A percentile compares a stretch with the other conserved stretches of the same genome.
These are phyloP conservation scores for Plasmodium knowlesi DNA, from an alignment of 169 alveolate genomes.

Conservation along the genomic window DNA sequence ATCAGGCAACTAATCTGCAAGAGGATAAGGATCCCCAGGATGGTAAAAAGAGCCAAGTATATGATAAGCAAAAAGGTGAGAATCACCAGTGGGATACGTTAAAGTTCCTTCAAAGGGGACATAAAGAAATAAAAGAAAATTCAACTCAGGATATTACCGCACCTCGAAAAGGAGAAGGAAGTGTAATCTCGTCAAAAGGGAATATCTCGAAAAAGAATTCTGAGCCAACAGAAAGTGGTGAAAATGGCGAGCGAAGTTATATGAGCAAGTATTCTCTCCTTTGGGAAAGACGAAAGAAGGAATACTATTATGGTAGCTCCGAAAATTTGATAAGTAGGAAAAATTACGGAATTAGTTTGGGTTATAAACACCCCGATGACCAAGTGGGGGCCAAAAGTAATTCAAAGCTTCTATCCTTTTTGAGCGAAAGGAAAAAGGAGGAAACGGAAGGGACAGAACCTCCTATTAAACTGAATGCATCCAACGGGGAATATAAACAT, in stretches of 20 bases:
- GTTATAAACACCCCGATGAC: background rate
- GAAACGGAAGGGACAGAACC: conserved; percentile 25
- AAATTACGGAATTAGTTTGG: background rate
- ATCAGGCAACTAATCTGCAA: background rate
- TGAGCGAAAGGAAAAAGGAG: background rate
- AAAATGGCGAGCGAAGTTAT: background rate
- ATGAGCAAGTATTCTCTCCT: background rate
- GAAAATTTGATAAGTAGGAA: background rate
- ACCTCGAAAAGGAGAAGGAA: background rate
- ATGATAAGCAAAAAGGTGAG: background rate
- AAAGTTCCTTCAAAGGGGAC: background rate
- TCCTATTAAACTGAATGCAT: background rate
- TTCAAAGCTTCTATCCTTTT: background rate
- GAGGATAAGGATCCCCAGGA: background rate
- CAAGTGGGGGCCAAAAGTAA: background rate
- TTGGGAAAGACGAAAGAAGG: background rate
- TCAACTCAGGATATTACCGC: background rate
- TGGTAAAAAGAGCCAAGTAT: background rate
- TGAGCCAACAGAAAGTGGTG: background rate
- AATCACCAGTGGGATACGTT: background rate
- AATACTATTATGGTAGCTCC: background rate
- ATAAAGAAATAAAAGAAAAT: background rate
- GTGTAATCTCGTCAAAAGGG: background rate
- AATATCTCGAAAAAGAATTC: background rate
- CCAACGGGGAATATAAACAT: background rate